Conservation (phyloP, 2,329 filamentous ascomycete genomes). For the Aspergillus fructus region DNA sequence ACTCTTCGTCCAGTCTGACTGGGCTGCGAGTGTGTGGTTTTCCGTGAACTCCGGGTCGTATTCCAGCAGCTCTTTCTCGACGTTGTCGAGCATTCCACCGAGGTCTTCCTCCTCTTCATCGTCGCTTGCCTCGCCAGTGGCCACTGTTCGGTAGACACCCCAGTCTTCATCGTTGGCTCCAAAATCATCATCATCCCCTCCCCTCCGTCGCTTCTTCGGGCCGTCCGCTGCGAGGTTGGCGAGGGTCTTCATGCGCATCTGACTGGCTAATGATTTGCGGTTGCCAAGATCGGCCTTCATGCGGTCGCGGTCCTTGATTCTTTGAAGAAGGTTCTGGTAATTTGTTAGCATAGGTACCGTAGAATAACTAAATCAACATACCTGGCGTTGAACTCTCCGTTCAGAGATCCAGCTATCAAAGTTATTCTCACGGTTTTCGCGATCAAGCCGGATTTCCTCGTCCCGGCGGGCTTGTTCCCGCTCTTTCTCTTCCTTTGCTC, state of each 20-base stretch:
- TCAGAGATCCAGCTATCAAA: constrained; percentile 85
- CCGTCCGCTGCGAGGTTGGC: constrained; percentile 92
- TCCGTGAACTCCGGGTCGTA: constrained; percentile 89
- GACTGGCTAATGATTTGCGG: constrained; percentile 90
- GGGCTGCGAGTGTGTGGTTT: constrained; percentile 85
- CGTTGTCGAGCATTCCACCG: constrained; percentile 65
- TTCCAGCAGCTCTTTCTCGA: constrained; percentile 81
- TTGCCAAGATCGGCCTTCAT: constrained; percentile 94
- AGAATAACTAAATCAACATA: constrained; percentile 21
- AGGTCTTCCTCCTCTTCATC: constrained; percentile 94
- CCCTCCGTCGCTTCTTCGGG: constrained; percentile 79
- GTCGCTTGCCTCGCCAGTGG: constrained; percentile 74
- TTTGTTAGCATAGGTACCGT: constrained; percentile 18
- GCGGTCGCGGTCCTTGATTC: constrained; percentile 89
- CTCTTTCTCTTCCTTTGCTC: constrained; percentile 96
- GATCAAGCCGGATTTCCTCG: constrained; percentile 80
- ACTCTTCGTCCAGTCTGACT: constrained; percentile 92
- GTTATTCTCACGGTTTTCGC: constrained; percentile 78
- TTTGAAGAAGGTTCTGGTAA: constrained; percentile 65
- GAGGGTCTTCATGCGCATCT: constrained; percentile 97
- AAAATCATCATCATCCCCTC: constrained; percentile 92
- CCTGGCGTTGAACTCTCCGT: constrained; percentile 68
- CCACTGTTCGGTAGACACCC: constrained; percentile 93
- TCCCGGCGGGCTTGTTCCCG: constrained; percentile 80
- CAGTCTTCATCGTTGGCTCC: constrained; percentile 97